Base-by-base conservation (phyloP, 305 asterid species). In the Rubia balearica region DNA sequence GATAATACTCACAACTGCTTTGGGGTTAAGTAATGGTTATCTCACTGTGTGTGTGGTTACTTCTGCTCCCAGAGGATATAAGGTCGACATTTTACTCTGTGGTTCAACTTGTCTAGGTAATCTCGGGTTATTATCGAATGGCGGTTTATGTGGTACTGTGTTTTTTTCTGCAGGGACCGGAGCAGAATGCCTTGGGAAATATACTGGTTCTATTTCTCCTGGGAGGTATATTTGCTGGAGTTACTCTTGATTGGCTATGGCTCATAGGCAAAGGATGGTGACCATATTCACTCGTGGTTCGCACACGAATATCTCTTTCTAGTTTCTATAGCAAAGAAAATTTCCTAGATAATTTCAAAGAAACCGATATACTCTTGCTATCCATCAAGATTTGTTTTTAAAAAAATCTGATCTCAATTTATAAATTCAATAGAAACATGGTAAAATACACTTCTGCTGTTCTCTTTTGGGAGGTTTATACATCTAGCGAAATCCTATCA, bases 151-250 rank as follows among this genome's bases (percentile, higher is more conserved):
- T 56, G 12, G 13, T 8, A 1, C 22, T 53, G 1, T 7, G 24
- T 13, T 9, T 59, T 46, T 22, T 55, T 11, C 51, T 61, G 30
- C 79, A 83, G 85, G 85, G 85, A 61, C 82, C 88, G 7, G 88
- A 84, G 73, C 88, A 82, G 71, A 84, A 80, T 67, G 86, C 86
- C 0, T 30, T 84, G 69, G 88, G 86, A 21, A 84, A 84, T 70
- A 64, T 81, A 21, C 75, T 81, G 16, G 86, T 84, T 0, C 21
- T 80, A 17, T 84, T 84, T 78, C 81, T 84, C 24, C 6, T 84
- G 2, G 82, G 81, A 46, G 86, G 88, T 14, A 75, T 84, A 74
- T 84, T 77, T 74, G 77, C 83, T 17, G 88, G 88, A 11, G 86
- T 80, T 30, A 74, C 84, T 48, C 79, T 74, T 55, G 86, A 78